Base-by-base conservation (phyloP, 192 early-diverging fungal species). In the Phlyctochytrium planicorne region DNA sequence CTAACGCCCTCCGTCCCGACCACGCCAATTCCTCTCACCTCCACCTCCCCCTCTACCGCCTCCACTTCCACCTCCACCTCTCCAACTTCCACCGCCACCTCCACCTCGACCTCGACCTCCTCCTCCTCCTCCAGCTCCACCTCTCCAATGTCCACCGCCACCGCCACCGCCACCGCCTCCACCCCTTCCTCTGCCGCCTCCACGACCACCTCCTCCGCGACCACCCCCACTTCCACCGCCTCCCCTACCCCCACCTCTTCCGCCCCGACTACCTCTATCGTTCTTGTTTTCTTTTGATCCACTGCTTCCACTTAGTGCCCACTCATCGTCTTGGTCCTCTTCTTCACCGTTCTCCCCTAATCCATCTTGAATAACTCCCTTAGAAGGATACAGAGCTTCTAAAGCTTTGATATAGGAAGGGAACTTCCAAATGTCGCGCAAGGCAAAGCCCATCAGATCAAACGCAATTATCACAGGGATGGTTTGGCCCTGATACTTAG, bases 271-370 rank as follows among this genome's bases (percentile, higher is more conserved):
- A 57, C 55, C 12, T 6, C 27, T 27, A 10, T 25, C 27, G 12
- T 57, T 57, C 25, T 57, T 57, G 55, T 57, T 25, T 14, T 57
- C 12, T 27, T 20, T 57, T 6, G 40, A 47, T 14, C 10, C 40
- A 47, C 40, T 47, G 40, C 40, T 47, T 6, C 55, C 55, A 57
- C 55, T 57, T 4, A 57, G 55, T 6, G 40, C 40, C 40, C 40
- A 47, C 25, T 57, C 55, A 57, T 25, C 16, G 10, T 25, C 55
- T 24, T 57, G 14, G 6, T 14, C 55, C 4, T 57, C 55, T 14
- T 57, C 55, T 25, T 57, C 55, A 27, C 55, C 25, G 10, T 50
- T n/a, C 40, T 50, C 40, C n/a, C n/a, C n/a, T n/a, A n/a, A n/a
- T 14, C 16, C 20, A 6, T 25, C 55, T 10, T 24, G 6, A 10